Evolutionary conservation across 495 filamentous ascomycete species (phyloP).

Genomic region (Amorphotheca resinae): DNA sequence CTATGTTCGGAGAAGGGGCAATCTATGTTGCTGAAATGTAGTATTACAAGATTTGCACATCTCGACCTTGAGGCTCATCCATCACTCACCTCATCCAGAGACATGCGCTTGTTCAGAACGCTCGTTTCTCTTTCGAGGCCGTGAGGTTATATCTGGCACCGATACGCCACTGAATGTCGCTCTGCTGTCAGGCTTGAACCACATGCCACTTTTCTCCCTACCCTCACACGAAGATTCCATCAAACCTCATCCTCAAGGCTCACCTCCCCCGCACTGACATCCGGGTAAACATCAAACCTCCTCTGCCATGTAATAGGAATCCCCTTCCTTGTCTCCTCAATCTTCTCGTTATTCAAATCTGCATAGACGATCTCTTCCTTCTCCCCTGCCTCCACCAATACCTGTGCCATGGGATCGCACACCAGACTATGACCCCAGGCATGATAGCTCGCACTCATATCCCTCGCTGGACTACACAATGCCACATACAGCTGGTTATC

Average conservation of each 20-base stretch:
- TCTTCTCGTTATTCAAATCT: slow-evolving; percentile 55
- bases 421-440: slow-evolving; percentile 88
- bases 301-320: slow-evolving; percentile 81
- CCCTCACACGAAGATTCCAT: not conserved
- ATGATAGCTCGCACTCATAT: slow-evolving; percentile 64
- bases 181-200: not conserved
- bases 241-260: slow-evolving; percentile 14
- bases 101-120: not conserved
- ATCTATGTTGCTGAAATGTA: too few relatives aligned
- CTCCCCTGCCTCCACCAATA: slow-evolving; percentile 64
- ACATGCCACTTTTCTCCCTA: not conserved
- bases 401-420: slow-evolving; percentile 75
- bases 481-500: slow-evolving; percentile 96
- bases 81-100: not conserved
- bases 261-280: slow-evolving; percentile 50
- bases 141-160: not conserved
- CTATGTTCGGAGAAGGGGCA: too few relatives aligned
- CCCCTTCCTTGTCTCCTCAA: slow-evolving; percentile 65
- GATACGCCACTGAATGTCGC: too few relatives aligned
- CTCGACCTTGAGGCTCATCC: too few relatives aligned
- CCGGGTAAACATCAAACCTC: slow-evolving; percentile 90
- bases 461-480: slow-evolving; percentile 81
- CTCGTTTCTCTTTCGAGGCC: not conserved
- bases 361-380: slow-evolving; percentile 64
- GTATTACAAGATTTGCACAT: too few relatives aligned